phyloP scores from a whole-genome alignment of 2,329 filamentous ascomycete genomes.

The Dryadomyces quercus-mongolicae region DNA sequence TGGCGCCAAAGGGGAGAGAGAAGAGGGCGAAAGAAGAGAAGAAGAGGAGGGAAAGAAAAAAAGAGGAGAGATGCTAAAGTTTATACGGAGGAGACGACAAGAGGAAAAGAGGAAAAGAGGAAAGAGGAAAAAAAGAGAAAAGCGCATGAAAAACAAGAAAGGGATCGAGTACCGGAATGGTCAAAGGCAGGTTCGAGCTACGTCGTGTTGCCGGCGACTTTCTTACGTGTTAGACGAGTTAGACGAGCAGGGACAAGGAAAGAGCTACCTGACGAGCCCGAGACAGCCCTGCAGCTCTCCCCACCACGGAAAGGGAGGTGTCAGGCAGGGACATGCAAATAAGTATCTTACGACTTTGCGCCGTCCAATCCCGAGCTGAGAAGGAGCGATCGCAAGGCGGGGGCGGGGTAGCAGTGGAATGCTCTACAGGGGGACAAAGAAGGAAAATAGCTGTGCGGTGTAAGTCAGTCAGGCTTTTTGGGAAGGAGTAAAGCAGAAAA shows the following conservation, averaged over 20 bases:
- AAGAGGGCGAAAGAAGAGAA: neutral
- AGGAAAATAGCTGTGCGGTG: too few species aligned
- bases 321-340: neutral
- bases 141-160: neutral
- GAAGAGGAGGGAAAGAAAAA: neutral
- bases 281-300: too few species aligned
- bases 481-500: too few species aligned
- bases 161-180: too few species aligned
- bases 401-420: neutral
- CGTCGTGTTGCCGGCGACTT: too few species aligned
- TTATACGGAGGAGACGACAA: neutral
- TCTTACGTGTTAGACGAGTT: too few species aligned
- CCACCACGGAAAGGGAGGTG: neutral
- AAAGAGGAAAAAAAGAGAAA: neutral
- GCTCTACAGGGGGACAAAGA: neutral
- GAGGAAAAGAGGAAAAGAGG: neutral
- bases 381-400: neutral
- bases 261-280: neutral
- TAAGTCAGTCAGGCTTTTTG: too few species aligned
- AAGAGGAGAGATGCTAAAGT: neutral
- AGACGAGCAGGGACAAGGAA: neutral
- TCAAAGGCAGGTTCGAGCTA: too few species aligned
- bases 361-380: neutral
- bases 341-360: neutral
- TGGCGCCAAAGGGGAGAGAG: neutral